phyloP scores from a whole-genome alignment of 2,329 filamentous ascomycete species.

The Didymella segeticola region DNA sequence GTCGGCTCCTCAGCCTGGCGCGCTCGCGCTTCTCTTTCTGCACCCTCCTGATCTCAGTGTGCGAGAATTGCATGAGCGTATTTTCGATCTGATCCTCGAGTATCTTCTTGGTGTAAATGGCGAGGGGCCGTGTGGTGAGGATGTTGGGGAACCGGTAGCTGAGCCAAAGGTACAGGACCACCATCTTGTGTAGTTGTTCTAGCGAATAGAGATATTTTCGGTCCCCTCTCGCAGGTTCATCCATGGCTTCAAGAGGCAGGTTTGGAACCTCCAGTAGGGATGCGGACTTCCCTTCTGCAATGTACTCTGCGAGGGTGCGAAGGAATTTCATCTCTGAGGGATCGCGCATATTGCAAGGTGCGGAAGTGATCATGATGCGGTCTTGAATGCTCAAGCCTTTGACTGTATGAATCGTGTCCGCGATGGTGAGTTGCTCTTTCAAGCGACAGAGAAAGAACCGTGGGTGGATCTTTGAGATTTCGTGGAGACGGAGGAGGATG shows the following conservation, averaged over 20 bases:
- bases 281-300: conserved; percentile 72
- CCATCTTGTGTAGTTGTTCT: conserved; percentile 78
- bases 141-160: conserved; percentile 86
- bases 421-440: conserved; percentile 68
- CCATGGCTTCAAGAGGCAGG: conserved; percentile 76
- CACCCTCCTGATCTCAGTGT: conserved; percentile 24
- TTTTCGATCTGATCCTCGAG: conserved; percentile 78
- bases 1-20: conserved; percentile 7
- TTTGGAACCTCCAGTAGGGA: conserved; percentile 73
- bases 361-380: conserved; percentile 75
- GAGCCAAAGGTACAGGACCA: conserved; percentile 91
- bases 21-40: conserved; percentile 14
- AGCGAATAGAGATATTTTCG: conserved; percentile 70
- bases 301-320: conserved; percentile 69
- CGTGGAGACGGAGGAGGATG: conserved; percentile 76
- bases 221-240: conserved; percentile 56
- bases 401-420: conserved; percentile 76
- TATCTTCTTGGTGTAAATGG: conserved; percentile 77
- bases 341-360: conserved; percentile 69
- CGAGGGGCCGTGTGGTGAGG: conserved; percentile 76
- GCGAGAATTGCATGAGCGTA: conserved; percentile 65
- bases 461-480: conserved; percentile 68
- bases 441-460: conserved; percentile 75
- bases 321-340: conserved; percentile 57
- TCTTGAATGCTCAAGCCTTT: conserved; percentile 73